phyloP scores from a whole-genome alignment of 2,329 filamentous ascomycete species.

The Periconia macrospinosa region DNA sequence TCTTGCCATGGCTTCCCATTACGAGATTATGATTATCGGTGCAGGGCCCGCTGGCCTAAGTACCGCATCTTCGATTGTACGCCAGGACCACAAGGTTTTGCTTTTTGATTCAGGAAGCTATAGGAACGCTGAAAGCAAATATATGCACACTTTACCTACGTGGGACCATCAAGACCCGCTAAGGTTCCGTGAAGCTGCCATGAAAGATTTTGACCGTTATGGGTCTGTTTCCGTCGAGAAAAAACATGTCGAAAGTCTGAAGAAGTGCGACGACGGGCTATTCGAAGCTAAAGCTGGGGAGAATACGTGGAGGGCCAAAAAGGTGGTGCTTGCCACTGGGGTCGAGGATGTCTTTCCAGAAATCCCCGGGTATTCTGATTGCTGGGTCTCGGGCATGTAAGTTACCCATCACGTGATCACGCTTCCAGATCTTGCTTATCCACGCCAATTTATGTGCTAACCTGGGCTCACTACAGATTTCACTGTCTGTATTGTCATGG shows the following conservation, averaged over 20 bases:
- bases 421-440: too few relatives aligned
- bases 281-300: conserved; percentile 47
- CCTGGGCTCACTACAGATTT: background rate
- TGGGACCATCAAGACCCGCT: conserved; percentile 41
- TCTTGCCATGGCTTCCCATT: background rate
- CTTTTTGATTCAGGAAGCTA: conserved; percentile 44
- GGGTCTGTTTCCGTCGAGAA: conserved; percentile 26
- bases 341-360: conserved; percentile 53
- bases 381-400: conserved; percentile 5
- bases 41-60: conserved; percentile 48
- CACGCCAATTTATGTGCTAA: background rate
- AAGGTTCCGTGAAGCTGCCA: conserved; percentile 30
- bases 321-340: conserved; percentile 58
- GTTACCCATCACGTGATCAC: too few relatives aligned
- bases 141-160: conserved; percentile 48
- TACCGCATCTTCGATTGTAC: conserved; percentile 37
- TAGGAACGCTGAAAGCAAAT: conserved; percentile 38
- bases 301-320: conserved; percentile 49
- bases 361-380: conserved; percentile 47
- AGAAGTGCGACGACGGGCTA: conserved; percentile 15
- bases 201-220: conserved; percentile 28
- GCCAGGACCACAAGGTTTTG: conserved; percentile 39
- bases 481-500: conserved; percentile 8
- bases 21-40: conserved; percentile 27
- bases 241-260: conserved; percentile 13